Evolutionary conservation across 306 rosid species (phyloP).

Genomic region (Alnus glutinosa): DNA sequence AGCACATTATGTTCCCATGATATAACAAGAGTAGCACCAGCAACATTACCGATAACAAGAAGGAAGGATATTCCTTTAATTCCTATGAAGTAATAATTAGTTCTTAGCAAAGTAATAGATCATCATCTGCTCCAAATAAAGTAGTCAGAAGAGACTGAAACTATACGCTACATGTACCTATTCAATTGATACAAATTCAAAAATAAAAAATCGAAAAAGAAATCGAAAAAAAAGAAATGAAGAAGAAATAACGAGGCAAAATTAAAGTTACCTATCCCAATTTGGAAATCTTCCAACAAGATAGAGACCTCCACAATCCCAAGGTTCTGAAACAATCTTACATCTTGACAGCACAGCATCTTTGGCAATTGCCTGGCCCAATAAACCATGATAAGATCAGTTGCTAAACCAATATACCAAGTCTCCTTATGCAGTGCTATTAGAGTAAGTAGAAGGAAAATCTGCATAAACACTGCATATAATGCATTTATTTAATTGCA

Average conservation of each 20-base stretch:
- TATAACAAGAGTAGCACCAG: not conserved
- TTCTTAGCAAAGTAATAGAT: constrained; percentile 16
- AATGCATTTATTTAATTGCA: not conserved
- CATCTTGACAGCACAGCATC: constrained; percentile 83
- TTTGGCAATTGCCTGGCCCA: constrained; percentile 83
- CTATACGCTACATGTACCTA: not conserved
- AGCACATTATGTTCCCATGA: not conserved
- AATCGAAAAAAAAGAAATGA: no score
- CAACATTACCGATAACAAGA: not conserved
- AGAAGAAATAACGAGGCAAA: constrained; percentile 6
- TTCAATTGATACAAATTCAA: not conserved
- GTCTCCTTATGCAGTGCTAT: not conserved
- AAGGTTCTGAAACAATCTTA: constrained; percentile 96
- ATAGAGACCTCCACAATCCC: constrained; percentile 99
- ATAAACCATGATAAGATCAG: constrained; percentile 20
- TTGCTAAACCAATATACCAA: constrained; percentile 8
- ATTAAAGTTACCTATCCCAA: constrained; percentile 80
- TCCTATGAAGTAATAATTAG: constrained; percentile 3
- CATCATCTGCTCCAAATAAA: constrained; percentile 22
- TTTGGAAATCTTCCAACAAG: constrained; percentile 95
- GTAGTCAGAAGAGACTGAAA: not conserved
- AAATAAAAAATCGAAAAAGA: not conserved
- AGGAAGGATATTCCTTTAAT: not conserved
- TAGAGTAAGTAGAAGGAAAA: not conserved
- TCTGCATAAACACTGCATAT: not conserved